These are phyloP conservation scores for Barnettozyma botsteinii DNA, from an alignment of 805 yeast genomes.

Conservation along the genomic window DNA sequence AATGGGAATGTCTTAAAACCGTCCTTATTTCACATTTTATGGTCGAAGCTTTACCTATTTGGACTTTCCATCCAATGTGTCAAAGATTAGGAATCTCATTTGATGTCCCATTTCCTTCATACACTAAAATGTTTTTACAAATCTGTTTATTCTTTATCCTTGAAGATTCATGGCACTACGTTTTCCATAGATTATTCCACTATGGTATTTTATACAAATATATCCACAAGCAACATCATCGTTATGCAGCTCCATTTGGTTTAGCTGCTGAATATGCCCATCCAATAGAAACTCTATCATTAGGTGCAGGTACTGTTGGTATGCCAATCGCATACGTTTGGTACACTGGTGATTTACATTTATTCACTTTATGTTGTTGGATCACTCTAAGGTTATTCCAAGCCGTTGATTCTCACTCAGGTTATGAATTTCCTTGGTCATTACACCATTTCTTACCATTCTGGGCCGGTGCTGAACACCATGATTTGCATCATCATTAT, in stretches of 20 bases:
- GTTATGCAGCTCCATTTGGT: slow-evolving; percentile 97
- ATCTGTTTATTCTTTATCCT: slow-evolving; percentile 71
- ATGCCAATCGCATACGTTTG: slow-evolving; percentile 83
- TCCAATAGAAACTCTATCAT: slow-evolving; percentile 81
- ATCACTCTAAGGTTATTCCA: slow-evolving; percentile 83
- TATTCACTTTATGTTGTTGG: slow-evolving; percentile 89
- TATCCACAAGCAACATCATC: slow-evolving; percentile 96
- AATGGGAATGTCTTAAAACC: slow-evolving; percentile 85
- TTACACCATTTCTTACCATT: slow-evolving; percentile 86
- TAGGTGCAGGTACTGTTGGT: slow-evolving; percentile 93
- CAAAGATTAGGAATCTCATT: slow-evolving; percentile 70
- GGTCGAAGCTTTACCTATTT: slow-evolving; percentile 93
- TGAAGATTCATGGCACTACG: slow-evolving; percentile 97
- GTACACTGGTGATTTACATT: slow-evolving; percentile 70
- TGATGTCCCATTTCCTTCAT: slow-evolving; percentile 79
- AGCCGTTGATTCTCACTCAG: slow-evolving; percentile 97
- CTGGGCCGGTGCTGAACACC: slow-evolving; percentile 99
- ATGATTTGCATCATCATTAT: slow-evolving; percentile 94
- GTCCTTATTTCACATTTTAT: slow-evolving; percentile 83
- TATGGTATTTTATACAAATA: slow-evolving; percentile 83
- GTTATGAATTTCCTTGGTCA: slow-evolving; percentile 97
- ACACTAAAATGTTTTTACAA: slow-evolving; percentile 55
- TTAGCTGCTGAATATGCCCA: slow-evolving; percentile 97
- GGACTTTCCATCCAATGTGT: slow-evolving; percentile 95
- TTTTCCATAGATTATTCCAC: slow-evolving; percentile 89